Evolutionary conservation across 768 basidiomycete genomes (phyloP).

Genomic region (Peribolospora baueri): DNA sequence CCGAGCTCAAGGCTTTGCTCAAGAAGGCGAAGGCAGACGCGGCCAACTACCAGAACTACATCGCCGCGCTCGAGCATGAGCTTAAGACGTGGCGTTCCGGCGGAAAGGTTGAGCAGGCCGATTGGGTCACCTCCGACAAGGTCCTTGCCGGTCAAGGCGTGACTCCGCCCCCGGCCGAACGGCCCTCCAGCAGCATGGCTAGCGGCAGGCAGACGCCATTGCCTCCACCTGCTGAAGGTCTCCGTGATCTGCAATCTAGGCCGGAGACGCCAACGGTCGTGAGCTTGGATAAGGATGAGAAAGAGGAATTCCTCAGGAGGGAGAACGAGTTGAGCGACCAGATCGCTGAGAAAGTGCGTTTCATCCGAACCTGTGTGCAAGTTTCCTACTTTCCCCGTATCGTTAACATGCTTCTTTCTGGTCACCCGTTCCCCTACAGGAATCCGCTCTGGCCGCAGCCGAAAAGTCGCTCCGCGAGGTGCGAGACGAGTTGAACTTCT

Average conservation of each 20-base stretch:
- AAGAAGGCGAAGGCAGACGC: conserved; percentile 73
- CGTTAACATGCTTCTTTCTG: neutral
- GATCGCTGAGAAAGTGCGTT: conserved; percentile 45
- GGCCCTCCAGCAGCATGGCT: conserved; percentile 21
- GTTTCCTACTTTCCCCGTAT: neutral
- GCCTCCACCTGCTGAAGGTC: conserved; percentile 44
- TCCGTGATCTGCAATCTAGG: conserved; percentile 43
- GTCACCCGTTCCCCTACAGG: conserved; percentile 20
- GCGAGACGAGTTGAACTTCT: conserved; percentile 61
- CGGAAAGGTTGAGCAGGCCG: conserved; percentile 51
- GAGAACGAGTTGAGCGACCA: conserved; percentile 92
- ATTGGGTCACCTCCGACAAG: conserved; percentile 56
- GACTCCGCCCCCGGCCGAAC: conserved; percentile 16
- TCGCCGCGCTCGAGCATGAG: conserved; percentile 73
- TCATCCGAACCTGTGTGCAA: neutral
- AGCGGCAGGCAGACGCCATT: conserved; percentile 31
- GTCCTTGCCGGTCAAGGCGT: conserved; percentile 19
- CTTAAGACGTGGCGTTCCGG: conserved; percentile 70
- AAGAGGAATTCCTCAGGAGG: conserved; percentile 82
- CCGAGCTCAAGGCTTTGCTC: conserved; percentile 79
- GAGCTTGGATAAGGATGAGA: conserved; percentile 78
- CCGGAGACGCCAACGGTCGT: conserved; percentile 80
- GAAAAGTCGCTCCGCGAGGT: conserved; percentile 73
- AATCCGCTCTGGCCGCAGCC: conserved; percentile 49
- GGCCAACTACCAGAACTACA: conserved; percentile 58